Evolutionary conservation across 2,329 filamentous ascomycete species (phyloP).

Genomic region (Xylaria polymorpha): DNA sequence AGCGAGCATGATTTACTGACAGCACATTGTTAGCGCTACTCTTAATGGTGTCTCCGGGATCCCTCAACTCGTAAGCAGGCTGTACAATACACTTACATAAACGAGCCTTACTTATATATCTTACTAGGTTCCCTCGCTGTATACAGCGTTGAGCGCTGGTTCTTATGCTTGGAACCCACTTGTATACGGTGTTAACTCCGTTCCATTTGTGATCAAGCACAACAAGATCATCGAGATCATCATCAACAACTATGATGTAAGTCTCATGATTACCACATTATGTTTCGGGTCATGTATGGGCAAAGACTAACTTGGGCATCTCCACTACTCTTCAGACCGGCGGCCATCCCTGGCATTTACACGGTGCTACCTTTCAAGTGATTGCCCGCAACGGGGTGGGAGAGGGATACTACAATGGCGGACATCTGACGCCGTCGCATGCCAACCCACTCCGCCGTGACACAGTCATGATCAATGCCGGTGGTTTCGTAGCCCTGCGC

Average conservation of each 20-base stretch:
- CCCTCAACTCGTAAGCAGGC: slow-evolving; percentile 25
- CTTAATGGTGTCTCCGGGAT: slow-evolving; percentile 25
- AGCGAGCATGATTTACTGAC: slow-evolving; percentile 13
- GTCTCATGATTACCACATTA: neutral
- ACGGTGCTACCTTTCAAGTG: slow-evolving; percentile 29
- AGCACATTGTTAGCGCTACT: slow-evolving; percentile 20
- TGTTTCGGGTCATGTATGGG: neutral
- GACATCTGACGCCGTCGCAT: slow-evolving; percentile 6
- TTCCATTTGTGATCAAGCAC: slow-evolving; percentile 26
- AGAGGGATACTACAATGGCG: slow-evolving; percentile 24
- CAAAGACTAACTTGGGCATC: neutral
- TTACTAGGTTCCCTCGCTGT: slow-evolving; percentile 30
- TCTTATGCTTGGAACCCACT: slow-evolving; percentile 27
- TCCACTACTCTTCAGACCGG: slow-evolving; percentile 14
- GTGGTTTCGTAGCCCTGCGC: slow-evolving; percentile 25
- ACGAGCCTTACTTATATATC: slow-evolving; percentile 7
- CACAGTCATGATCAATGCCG: slow-evolving; percentile 31
- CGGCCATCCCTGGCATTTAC: slow-evolving; percentile 32
- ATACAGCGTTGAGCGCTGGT: slow-evolving; percentile 30
- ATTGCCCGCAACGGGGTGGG: slow-evolving; percentile 18
- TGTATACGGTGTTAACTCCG: slow-evolving; percentile 29
- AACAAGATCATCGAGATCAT: slow-evolving; percentile 29
- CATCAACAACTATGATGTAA: slow-evolving; percentile 36
- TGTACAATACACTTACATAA: neutral
- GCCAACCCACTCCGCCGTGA: slow-evolving; percentile 34